phyloP scores from a whole-genome alignment of 2,329 filamentous ascomycete genomes.

The Claviceps digitariae region DNA sequence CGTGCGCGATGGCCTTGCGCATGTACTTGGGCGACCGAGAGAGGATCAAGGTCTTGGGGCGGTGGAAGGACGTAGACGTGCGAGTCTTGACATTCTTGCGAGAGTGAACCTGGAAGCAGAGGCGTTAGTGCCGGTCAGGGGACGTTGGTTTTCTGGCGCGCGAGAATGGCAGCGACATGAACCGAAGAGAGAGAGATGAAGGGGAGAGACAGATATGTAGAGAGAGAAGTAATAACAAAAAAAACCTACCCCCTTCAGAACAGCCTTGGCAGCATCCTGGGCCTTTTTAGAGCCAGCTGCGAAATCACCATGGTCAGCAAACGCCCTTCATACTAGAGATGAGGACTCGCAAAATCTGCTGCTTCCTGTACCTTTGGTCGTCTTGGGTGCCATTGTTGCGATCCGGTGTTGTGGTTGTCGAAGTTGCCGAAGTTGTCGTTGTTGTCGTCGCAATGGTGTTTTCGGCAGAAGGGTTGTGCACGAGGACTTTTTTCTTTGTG shows the following conservation, averaged over 20 bases:
- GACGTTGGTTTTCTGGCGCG: too few relatives aligned
- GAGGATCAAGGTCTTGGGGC: constrained; percentile 89
- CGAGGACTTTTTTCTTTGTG: background rate
- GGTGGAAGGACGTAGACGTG: constrained; percentile 89
- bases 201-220: too few relatives aligned
- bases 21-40: constrained; percentile 90
- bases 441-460: background rate
- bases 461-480: background rate
- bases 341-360: constrained; percentile 67
- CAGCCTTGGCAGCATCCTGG: constrained; percentile 86
- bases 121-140: background rate
- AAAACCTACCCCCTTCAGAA: constrained; percentile 80
- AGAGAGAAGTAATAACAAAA: background rate
- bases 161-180: background rate
- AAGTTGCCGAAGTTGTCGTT: background rate
- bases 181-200: too few relatives aligned
- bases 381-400: background rate
- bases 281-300: constrained; percentile 70
- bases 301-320: constrained; percentile 51
- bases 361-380: constrained; percentile 21
- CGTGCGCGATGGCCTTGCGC: constrained; percentile 84
- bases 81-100: constrained; percentile 92
- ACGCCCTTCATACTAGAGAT: constrained; percentile 40
- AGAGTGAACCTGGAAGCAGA: constrained; percentile 29
- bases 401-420: background rate